phyloP scores from a whole-genome alignment of 2,329 filamentous ascomycete species.

The Botrytis aclada region DNA sequence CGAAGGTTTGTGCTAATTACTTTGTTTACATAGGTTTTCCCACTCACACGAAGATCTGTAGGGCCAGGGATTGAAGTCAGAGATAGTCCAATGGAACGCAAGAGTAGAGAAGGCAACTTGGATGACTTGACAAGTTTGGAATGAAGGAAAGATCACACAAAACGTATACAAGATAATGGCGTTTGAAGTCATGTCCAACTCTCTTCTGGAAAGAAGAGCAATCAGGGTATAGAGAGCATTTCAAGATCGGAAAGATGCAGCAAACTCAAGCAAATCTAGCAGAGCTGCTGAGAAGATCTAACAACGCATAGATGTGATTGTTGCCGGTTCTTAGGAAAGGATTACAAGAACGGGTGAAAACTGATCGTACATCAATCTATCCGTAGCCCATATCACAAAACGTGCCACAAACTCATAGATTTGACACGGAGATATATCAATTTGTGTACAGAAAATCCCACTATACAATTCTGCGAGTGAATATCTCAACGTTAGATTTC shows the following conservation, averaged over 20 bases:
- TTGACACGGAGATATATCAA: not conserved
- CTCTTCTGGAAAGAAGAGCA: not conserved
- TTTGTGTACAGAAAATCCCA: not conserved
- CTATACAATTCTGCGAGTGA: not conserved
- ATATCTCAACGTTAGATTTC: not conserved
- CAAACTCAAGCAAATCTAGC: not conserved
- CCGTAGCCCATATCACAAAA: not conserved
- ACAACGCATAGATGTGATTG: not conserved
- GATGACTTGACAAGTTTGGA: conserved; percentile 61
- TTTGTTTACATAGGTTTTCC: conserved; percentile 35
- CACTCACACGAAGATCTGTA: conserved; percentile 49
- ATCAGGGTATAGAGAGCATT: not conserved
- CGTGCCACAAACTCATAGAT: not conserved
- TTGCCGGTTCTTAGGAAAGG: not conserved
- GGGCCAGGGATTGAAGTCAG: conserved; percentile 82
- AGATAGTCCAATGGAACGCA: conserved; percentile 54
- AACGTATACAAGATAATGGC: conserved; percentile 22
- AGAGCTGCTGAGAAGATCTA: not conserved
- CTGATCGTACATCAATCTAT: not conserved
- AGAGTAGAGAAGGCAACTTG: conserved; percentile 48
- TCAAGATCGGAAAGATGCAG: not conserved
- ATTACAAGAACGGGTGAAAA: not conserved
- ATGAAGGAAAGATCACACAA: conserved; percentile 27
- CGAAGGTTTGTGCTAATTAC: not conserved
- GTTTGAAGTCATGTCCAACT: conserved; percentile 27